Evolutionary conservation across 257 asterid genomes (phyloP), one percentile per base, ranked within the genome.

Genomic region (Solanum pinnatisectum): DNA sequence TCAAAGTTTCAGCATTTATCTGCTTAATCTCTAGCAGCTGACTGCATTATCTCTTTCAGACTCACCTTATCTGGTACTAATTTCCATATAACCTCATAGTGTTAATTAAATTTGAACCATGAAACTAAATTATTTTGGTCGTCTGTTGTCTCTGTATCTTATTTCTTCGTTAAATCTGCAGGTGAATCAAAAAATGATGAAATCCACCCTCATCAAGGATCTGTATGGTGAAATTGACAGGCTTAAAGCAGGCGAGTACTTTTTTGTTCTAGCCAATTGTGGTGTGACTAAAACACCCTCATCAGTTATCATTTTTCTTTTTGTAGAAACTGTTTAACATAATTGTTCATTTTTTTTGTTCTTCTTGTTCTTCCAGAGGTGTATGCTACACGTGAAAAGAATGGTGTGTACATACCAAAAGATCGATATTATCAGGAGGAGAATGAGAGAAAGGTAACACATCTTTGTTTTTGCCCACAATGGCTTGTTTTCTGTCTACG

Each of bases 181-280:
- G 99, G 97, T 96, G 77, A 96, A 96, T 89, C 98, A 96, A 89
- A 96, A 96, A 89, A 95, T 96, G 98, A 86, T 86, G 88, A 86
- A 86, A 40, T 86, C 88, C 36, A 27, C 86, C 30, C 86, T 30
- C 30, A 76, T 56, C 63, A 46, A 82, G 65, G 86, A 82, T 49
- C 70, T 44, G 39, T 82, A 44, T 59, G 71, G 86, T 59, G 71
- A 83, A 49, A 83, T 83, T 49, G 71, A 49, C 22, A 83, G 70
- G 27, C 70, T 39, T 49, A 44, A 76, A 76, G 83, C 56, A 37
- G 83, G 83, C 15, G 5, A 76, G 83, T 76, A 37, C 83, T 23
- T 23, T 37, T 74, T 37, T 37, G 42, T 37, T 74, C 52, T 37
- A 74, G 32, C 5, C 83, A 37, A 12, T 74, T 36, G 52, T 74